Evolutionary conservation across 441 rosid genomes (phyloP).

Genomic region (Jatropha multifida): DNA sequence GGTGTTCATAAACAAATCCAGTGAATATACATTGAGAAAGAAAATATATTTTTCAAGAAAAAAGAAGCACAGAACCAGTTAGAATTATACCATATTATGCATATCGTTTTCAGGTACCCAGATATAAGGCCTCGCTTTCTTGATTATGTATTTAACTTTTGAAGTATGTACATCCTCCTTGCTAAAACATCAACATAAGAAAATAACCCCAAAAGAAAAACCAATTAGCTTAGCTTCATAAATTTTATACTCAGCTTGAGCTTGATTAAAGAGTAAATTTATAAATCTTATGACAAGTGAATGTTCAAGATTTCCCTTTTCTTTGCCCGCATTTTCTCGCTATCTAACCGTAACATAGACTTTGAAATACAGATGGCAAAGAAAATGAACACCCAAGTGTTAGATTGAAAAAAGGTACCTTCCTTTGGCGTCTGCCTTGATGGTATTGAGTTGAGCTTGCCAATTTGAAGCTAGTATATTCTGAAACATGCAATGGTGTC

Average conservation of each 20-base stretch:
- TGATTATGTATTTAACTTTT: conserved; percentile 74
- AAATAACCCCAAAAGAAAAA: conserved; percentile 1
- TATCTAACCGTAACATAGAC: not conserved
- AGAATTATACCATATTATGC: conserved; percentile 74
- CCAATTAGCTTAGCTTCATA: not conserved
- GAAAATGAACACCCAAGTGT: not conserved
- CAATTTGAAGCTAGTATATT: conserved; percentile 79
- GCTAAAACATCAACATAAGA: conserved; percentile 38
- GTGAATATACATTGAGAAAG: not conserved
- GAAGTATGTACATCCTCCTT: conserved; percentile 66
- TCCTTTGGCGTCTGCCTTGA: conserved; percentile 84
- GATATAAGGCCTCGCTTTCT: conserved; percentile 72
- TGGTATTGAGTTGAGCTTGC: conserved; percentile 71
- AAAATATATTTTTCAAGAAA: not conserved
- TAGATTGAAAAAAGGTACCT: conserved; percentile 45
- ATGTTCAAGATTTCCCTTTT: not conserved
- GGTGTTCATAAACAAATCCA: not conserved
- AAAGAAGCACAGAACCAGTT: conserved; percentile 1
- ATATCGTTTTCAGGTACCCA: conserved; percentile 81
- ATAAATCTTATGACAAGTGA: not conserved
- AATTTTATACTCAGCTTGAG: too few species aligned
- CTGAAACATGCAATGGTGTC: conserved; percentile 34
- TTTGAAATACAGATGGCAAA: not conserved
- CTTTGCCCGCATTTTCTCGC: not conserved
- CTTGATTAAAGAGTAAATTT: not conserved